Percentiles rank a stretch among this genome's conserved stretches.
Conservation (phyloP, 2,329 filamentous ascomycete species). For the Hymenoscyphus fructigenus region DNA sequence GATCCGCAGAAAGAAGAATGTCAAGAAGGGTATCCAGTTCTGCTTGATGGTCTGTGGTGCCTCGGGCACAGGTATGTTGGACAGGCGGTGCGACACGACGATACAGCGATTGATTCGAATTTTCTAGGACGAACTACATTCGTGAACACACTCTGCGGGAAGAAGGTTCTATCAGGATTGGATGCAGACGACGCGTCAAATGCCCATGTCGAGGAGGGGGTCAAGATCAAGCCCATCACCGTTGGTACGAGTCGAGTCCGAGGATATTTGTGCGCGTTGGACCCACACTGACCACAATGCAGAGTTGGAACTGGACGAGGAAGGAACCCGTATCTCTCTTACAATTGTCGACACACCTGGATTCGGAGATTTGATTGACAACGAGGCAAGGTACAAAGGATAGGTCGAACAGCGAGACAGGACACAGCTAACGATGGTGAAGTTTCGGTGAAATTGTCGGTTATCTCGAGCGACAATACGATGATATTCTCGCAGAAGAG, state of each 20-base stretch:
- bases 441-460: conserved; percentile 98
- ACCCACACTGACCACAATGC: conserved; percentile 37
- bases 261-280: conserved; percentile 6
- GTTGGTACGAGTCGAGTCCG: conserved; percentile 66
- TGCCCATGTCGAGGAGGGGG: conserved; percentile 92
- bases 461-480: conserved; percentile 98
- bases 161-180: conserved; percentile 86
- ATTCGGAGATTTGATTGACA: conserved; percentile 98
- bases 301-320: conserved; percentile 96
- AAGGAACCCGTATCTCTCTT: conserved; percentile 95
- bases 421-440: conserved; percentile 33
- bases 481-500: conserved; percentile 98
- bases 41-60: conserved; percentile 99
- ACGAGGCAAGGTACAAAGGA: conserved; percentile 79
- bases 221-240: conserved; percentile 97
- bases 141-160: conserved; percentile 98
- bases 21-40: conserved; percentile 89
- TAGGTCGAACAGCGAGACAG: conserved; percentile 7
- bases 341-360: conserved; percentile 98
- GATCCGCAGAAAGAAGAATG: conserved; percentile 99
- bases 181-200: conserved; percentile 86
- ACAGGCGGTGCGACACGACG: conserved; percentile 9
- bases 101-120: conserved; percentile 23
- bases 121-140: conserved; percentile 88
- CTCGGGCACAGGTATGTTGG: conserved; percentile 84